Percentiles rank a stretch among this genome's conserved stretches.
phyloP scores from a whole-genome alignment of 176 grass and related monocot species.

The Eremochloa ophiuroides region DNA sequence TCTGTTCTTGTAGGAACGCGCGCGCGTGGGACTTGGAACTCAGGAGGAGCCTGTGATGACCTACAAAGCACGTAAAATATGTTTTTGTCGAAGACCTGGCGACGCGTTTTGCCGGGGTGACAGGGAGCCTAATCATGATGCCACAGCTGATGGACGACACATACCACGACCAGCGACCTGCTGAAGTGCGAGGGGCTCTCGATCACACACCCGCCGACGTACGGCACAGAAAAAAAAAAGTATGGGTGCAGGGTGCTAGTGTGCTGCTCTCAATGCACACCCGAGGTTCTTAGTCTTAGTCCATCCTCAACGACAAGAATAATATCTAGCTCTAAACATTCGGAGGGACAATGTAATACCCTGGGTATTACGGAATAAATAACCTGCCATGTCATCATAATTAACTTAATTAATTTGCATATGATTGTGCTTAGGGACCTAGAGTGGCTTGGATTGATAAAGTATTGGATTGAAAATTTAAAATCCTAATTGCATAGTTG shows the following conservation, averaged over 20 bases:
- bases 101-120: slow-evolving; percentile 28
- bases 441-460: too few relatives aligned
- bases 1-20: slow-evolving; percentile 16
- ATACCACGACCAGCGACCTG: background rate
- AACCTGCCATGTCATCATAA: too few relatives aligned
- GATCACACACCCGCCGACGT: background rate
- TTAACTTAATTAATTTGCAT: too few relatives aligned
- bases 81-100: background rate
- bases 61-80: background rate
- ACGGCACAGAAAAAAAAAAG: background rate
- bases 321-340: too few relatives aligned
- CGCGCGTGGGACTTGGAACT: background rate
- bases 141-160: background rate
- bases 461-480: too few relatives aligned
- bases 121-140: background rate
- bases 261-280: background rate
- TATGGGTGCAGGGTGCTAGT: background rate
- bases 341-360: too few relatives aligned
- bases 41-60: background rate
- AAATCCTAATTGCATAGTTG: too few relatives aligned
- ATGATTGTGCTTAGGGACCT: too few relatives aligned
- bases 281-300: too few relatives aligned
- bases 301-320: too few relatives aligned
- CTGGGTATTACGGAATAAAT: too few relatives aligned
- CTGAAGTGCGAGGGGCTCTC: background rate